Percentiles rank a stretch among this genome's conserved stretches.
Evolutionary conservation across 2,329 filamentous ascomycete genomes (phyloP).

Genomic region (Anisogramma anomala): DNA sequence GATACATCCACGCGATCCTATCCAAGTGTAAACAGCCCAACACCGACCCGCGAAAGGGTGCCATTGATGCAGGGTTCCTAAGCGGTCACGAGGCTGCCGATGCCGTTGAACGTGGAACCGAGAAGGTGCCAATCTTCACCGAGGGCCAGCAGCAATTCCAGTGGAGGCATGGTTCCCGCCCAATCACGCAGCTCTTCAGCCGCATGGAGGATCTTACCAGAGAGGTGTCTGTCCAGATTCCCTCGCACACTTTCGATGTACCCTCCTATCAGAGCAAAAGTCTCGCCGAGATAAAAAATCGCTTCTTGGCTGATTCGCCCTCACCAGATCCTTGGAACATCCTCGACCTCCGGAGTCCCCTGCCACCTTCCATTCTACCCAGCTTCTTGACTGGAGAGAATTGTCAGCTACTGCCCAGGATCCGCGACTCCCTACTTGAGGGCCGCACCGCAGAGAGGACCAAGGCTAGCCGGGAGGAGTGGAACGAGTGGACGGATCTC

Average conservation of each 20-base stretch:
- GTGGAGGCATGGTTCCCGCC: constrained; percentile 17
- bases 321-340: constrained; percentile 21
- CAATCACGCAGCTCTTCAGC: constrained; percentile 19
- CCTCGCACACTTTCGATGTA: constrained; percentile 17
- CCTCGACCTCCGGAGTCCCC: constrained; percentile 20
- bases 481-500: constrained; percentile 24
- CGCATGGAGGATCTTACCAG: constrained; percentile 21
- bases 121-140: constrained; percentile 17
- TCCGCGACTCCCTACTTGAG: constrained; percentile 27
- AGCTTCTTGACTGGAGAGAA: constrained; percentile 20
- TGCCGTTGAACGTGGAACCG: constrained; percentile 6
- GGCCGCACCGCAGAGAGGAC: constrained; percentile 22
- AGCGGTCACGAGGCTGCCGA: constrained; percentile 9
- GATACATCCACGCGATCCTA: constrained; percentile 13
- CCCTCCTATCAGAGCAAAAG: constrained; percentile 18
- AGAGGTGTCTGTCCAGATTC: constrained; percentile 20
- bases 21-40: constrained; percentile 12
- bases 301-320: constrained; percentile 14
- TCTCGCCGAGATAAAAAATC: constrained; percentile 16
- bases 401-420: constrained; percentile 21
- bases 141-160: constrained; percentile 19
- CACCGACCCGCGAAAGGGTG: constrained; percentile 9
- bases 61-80: constrained; percentile 11
- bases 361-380: constrained; percentile 19
- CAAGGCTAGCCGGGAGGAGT: constrained; percentile 20